A percentile compares a stretch with the other conserved stretches of the same genome.
phyloP scores from a whole-genome alignment of 1,284 basidiomycete species.

The Jaminaea rosea region DNA sequence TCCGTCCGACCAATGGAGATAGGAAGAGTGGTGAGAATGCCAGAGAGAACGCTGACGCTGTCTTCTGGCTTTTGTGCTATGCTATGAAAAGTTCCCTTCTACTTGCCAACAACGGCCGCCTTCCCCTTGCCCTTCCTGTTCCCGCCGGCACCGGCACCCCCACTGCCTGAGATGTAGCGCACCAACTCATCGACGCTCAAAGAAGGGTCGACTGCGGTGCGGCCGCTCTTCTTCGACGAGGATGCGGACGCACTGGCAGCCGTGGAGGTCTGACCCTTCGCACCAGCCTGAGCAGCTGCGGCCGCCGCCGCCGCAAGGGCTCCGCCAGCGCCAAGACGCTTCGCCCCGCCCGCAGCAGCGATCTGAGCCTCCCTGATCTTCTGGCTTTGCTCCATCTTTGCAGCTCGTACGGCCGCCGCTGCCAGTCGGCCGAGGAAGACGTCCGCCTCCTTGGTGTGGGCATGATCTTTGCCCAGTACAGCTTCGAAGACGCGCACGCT shows the following conservation, averaged over 20 bases:
- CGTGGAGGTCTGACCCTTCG: constrained; percentile 6
- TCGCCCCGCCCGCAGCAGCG: constrained; percentile 8
- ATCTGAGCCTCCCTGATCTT: constrained; percentile 14
- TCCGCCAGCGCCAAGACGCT: constrained; percentile 1
- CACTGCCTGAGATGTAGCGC: constrained; percentile 35
- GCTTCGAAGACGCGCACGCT: constrained; percentile 39
- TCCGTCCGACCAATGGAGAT: too few species aligned
- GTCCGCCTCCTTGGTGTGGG: constrained; percentile 40
- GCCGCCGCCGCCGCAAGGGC: not conserved
- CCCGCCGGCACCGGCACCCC: constrained; percentile 5
- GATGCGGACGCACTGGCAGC: constrained; percentile 4
- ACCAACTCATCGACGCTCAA: constrained; percentile 39
- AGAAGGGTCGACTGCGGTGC: not conserved
- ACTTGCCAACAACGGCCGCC: too few species aligned
- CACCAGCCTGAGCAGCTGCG: not conserved
- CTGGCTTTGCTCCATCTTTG: constrained; percentile 36
- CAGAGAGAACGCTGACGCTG: too few species aligned
- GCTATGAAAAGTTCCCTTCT: too few species aligned
- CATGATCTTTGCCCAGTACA: constrained; percentile 41
- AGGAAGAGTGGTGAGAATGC: too few species aligned
- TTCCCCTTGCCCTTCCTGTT: constrained; percentile 19
- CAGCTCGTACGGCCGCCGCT: constrained; percentile 36
- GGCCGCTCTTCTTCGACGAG: constrained; percentile 1
- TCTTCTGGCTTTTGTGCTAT: too few species aligned
- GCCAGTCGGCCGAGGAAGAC: constrained; percentile 39